Percentiles rank a stretch among this genome's conserved stretches.
phyloP scores from a whole-genome alignment of 345 rosid genomes.

The Syzygium aromaticum region DNA sequence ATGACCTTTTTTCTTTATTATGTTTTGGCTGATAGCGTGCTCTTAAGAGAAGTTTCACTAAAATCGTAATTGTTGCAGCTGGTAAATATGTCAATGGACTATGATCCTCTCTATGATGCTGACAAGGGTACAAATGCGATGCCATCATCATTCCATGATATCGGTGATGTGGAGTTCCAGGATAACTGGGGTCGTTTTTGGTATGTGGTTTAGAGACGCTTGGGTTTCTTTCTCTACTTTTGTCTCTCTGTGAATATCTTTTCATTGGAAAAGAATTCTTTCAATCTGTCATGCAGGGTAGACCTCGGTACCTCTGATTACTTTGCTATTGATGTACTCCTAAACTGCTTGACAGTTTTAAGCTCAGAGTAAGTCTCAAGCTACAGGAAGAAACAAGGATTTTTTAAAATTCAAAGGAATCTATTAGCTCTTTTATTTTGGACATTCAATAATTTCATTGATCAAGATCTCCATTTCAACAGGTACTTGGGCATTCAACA shows the following conservation, averaged over 20 bases:
- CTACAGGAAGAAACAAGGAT: neutral
- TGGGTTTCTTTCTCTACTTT: neutral
- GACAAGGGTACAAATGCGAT: conserved; percentile 71
- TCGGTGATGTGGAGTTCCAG: conserved; percentile 89
- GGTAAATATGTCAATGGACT: conserved; percentile 67
- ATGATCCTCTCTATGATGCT: conserved; percentile 71
- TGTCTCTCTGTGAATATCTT: neutral
- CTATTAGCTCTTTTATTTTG: neutral
- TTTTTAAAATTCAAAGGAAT: neutral
- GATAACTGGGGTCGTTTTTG: conserved; percentile 95
- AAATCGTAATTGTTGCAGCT: conserved; percentile 35
- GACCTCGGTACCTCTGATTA: conserved; percentile 88
- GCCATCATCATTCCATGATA: conserved; percentile 93
- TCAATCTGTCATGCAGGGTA: conserved; percentile 44
- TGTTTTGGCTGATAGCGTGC: neutral
- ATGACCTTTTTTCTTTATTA: neutral
- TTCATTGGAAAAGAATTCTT: neutral
- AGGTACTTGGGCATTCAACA: conserved; percentile 84
- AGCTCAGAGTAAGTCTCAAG: conserved; percentile 66
- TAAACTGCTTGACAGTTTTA: conserved; percentile 80
- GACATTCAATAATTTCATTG: neutral
- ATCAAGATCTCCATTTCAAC: conserved; percentile 1
- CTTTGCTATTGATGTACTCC: conserved; percentile 71
- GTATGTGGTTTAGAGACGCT: conserved; percentile 17
- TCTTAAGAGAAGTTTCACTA: neutral